Evolutionary conservation across 1,284 basidiomycete genomes (phyloP).

Genomic region (Entoloma clypeatum): DNA sequence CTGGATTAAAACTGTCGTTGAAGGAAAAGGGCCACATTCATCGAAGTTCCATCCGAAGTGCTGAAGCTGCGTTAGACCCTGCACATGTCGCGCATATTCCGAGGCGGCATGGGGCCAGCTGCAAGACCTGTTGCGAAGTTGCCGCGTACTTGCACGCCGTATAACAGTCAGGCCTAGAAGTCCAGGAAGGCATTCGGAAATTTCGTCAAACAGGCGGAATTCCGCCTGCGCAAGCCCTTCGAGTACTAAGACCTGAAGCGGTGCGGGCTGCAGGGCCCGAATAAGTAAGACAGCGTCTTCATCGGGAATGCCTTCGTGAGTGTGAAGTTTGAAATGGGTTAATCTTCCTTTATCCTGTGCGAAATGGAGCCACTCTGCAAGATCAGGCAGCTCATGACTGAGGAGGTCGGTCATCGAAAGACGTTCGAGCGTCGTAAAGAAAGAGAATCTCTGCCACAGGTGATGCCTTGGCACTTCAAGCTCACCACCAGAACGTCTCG

Average conservation of each 20-base stretch:
- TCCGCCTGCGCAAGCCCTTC: slow-evolving; percentile 12
- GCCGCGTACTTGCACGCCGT: slow-evolving; percentile 9
- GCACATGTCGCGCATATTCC: slow-evolving; percentile 9
- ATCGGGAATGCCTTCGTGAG: background rate
- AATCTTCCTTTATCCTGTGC: background rate
- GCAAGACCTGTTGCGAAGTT: background rate
- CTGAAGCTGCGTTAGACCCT: slow-evolving; percentile 1
- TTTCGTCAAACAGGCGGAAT: slow-evolving; percentile 8
- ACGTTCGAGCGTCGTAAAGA: slow-evolving; percentile 7
- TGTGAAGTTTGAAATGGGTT: slow-evolving; percentile 11
- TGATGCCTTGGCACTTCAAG: background rate
- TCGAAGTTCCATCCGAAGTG: slow-evolving; percentile 13
- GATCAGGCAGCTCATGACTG: too few relatives aligned
- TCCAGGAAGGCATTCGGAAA: slow-evolving; percentile 1
- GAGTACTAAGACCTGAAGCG: slow-evolving; percentile 6
- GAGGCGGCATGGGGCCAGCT: slow-evolving; percentile 9
- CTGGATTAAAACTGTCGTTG: background rate
- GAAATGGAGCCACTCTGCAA: background rate
- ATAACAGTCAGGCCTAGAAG: slow-evolving; percentile 8
- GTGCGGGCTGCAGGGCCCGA: background rate
- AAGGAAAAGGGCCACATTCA: background rate
- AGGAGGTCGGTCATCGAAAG: background rate
- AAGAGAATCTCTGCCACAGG: slow-evolving; percentile 7
- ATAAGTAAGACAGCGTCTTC: background rate
- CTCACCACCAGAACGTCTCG: too few relatives aligned